phyloP scores from a whole-genome alignment of 179 eudicot genomes.

The Beta lomatogona region DNA sequence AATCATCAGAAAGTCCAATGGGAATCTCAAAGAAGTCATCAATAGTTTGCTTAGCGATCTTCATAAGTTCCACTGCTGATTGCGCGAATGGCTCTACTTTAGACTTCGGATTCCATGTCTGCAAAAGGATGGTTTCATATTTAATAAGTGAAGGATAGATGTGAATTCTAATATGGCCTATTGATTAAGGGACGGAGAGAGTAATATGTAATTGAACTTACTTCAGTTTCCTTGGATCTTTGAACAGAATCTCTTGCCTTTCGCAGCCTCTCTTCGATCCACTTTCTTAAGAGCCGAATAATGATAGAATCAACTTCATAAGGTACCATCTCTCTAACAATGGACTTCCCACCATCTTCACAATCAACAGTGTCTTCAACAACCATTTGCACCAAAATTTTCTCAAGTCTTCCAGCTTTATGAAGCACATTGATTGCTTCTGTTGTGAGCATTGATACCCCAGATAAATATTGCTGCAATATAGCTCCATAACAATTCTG shows the following conservation, averaged over 20 bases:
- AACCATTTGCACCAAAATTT: conserved; percentile 73
- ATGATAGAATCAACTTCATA: conserved; percentile 84
- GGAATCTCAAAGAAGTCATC: conserved; percentile 79
- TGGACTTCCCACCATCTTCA: conserved; percentile 85
- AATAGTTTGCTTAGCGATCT: conserved; percentile 55
- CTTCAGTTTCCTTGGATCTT: conserved; percentile 86
- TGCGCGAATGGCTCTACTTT: conserved; percentile 87
- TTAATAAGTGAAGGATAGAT: too few relatives aligned
- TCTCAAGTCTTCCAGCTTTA: conserved; percentile 86
- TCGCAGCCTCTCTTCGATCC: conserved; percentile 71
- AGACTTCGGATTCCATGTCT: conserved; percentile 98
- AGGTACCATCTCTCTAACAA: conserved; percentile 82
- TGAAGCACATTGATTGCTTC: conserved; percentile 63
- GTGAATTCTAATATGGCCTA: too few relatives aligned
- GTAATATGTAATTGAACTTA: conserved; percentile 30
- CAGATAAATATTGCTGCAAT: conserved; percentile 60
- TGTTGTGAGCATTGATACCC: conserved; percentile 42
- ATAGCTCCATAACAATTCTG: conserved; percentile 77
- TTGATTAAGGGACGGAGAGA: too few relatives aligned
- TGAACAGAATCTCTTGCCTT: conserved; percentile 55
- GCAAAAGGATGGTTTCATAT: neutral
- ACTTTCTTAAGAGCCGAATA: conserved; percentile 52
- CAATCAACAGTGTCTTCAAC: conserved; percentile 86
- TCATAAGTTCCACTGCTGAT: conserved; percentile 74
- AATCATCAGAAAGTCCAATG: conserved; percentile 60